Percentiles rank a stretch among this genome's conserved stretches.
Conservation (phyloP, 148 eudicot species). For the Persicaria tinctoria region DNA sequence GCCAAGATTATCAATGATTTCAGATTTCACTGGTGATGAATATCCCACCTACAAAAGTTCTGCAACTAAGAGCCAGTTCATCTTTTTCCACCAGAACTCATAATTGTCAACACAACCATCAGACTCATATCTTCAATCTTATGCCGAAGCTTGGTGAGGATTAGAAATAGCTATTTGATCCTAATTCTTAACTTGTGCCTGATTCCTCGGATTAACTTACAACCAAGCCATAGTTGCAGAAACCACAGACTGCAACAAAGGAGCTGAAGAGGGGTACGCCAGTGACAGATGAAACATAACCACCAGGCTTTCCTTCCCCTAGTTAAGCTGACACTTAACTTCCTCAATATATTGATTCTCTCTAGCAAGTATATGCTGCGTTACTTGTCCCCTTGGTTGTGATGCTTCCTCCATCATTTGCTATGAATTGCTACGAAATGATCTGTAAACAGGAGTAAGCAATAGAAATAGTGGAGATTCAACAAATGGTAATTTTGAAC, state of each 20-base stretch:
- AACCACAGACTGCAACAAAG: constrained; percentile 30
- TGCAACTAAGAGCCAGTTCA: not conserved
- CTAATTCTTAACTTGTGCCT: no score
- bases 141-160: no score
- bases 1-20: constrained; percentile 14
- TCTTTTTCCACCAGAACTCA: no score
- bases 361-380: not conserved
- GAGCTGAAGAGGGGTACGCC: constrained; percentile 26
- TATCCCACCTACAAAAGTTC: constrained; percentile 14
- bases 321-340: not conserved
- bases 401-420: not conserved
- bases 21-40: constrained; percentile 17
- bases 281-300: constrained; percentile 18
- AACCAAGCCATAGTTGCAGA: constrained; percentile 23
- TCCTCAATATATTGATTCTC: not conserved
- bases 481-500: no score
- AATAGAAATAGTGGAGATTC: no score
- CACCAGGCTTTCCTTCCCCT: not conserved
- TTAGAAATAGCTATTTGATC: no score
- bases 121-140: no score
- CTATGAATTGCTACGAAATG: not conserved
- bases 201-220: no score
- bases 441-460: not conserved
- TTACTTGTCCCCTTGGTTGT: not conserved
- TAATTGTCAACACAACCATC: no score